A percentile compares a stretch with the other conserved stretches of the same genome.
Evolutionary conservation across 768 basidiomycete species (phyloP).

Genomic region (Erythrobasidium yunnanense): DNA sequence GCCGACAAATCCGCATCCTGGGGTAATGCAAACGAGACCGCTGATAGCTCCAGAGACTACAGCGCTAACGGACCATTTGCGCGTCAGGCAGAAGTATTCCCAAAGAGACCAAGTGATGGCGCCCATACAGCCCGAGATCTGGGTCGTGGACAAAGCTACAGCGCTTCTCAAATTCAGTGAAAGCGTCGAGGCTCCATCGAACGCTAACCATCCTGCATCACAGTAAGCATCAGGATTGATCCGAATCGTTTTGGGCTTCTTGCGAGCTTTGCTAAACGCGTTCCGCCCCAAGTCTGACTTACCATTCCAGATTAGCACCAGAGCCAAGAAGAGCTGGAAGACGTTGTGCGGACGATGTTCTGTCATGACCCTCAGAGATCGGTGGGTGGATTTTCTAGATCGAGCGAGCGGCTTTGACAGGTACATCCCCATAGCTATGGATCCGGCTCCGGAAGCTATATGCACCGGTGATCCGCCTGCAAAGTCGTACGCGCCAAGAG

Average conservation of each 20-base stretch:
- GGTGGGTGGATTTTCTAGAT: background rate
- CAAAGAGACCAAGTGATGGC: conserved; percentile 10
- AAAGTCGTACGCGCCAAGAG: conserved; percentile 24
- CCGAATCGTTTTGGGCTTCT: background rate
- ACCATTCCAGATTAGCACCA: conserved; percentile 8
- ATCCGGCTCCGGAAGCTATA: background rate
- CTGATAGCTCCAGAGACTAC: conserved; percentile 17
- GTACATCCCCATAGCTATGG: background rate
- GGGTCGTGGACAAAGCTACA: conserved; percentile 1
- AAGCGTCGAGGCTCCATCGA: conserved; percentile 3
- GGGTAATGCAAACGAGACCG: conserved; percentile 21
- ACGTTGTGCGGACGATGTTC: conserved; percentile 7
- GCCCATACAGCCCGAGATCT: background rate
- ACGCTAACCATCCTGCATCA: background rate
- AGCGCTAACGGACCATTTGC: conserved; percentile 6
- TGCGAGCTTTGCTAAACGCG: no score
- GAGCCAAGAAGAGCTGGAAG: background rate
- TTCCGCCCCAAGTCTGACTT: no score
- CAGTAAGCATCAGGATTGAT: background rate
- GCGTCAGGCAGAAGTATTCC: background rate
- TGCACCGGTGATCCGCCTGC: conserved; percentile 3
- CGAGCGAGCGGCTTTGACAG: background rate
- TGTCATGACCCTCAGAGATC: background rate
- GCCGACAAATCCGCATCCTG: conserved; percentile 23
- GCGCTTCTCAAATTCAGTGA: conserved; percentile 4